Base-by-base conservation (phyloP, 179 eudicot species). In the Nepenthes alata region DNA sequence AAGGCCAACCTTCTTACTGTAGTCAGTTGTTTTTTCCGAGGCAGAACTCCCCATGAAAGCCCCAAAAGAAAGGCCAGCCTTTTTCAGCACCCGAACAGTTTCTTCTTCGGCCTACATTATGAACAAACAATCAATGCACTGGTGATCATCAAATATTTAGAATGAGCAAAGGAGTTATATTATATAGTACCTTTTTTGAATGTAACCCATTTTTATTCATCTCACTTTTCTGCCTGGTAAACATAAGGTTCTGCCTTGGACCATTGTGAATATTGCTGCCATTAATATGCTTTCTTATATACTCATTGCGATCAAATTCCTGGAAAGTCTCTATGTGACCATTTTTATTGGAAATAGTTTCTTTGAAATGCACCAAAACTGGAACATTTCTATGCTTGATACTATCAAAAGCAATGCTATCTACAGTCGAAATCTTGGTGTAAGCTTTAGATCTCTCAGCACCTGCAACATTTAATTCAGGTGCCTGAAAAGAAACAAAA, bases 61-160 rank as follows among this genome's bases (percentile, higher is more conserved):
- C 25, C 25, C 25, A 25, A 25, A 25, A 68, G 78, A 87, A 70
- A 83, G 80, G 59, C 75, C 80, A 45, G 97, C 94, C 72, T 83
- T 89, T 80, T 85, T 89, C 53, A 80, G 58, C 74, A 79, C 78
- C 74, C 81, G 87, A 70, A 90, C 81, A 61, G 85, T 85, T 54
- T 77, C 89, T 72, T 67, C 85, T 35, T 82, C 66, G 61, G 68
- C 83, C 98, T 93, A 67, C 58, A 64, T 14, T 7, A 64, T 5
- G 12, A 34, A 16, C 64, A 60, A 25, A 56, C 6, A 41, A 62
- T 45, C 10, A 67, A 53, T n/a, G 57, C 37, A 34, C n/a, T 38
- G 16, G 35, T 35, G 49, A 55, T 15, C 53, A 10, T 11, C 0
- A 14, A 65, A 56, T 35, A 8, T 35, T 13, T 25, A 37, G 59